phyloP scores from a whole-genome alignment of 2,329 filamentous ascomycete genomes.

The Coniochaeta ligniaria region DNA sequence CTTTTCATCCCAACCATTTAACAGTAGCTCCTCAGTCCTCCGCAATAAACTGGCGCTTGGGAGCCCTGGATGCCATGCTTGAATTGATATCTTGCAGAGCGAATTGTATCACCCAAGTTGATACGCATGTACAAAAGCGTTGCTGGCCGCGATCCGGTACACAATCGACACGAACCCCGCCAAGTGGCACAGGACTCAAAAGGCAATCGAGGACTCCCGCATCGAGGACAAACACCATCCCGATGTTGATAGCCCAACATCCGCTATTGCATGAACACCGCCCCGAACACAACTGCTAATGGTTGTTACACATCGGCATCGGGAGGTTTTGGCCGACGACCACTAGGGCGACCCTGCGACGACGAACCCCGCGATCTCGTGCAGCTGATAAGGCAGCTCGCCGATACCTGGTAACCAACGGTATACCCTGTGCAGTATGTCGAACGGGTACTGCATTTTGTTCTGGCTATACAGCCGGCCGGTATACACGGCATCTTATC shows the following conservation, averaged over 20 bases:
- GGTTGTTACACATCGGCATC: not conserved
- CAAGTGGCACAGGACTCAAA: not conserved
- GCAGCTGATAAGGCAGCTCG: not conserved
- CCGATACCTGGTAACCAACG: not conserved
- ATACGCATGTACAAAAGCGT: no score
- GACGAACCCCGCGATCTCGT: not conserved
- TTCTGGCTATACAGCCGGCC: not conserved
- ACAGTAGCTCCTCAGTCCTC: no score
- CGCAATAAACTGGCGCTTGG: no score
- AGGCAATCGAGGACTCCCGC: no score
- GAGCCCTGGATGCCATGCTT: no score
- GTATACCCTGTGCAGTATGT: not conserved
- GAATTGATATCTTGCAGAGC: not conserved
- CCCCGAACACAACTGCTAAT: not conserved
- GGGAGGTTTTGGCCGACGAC: not conserved
- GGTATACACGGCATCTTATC: not conserved
- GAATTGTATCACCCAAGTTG: not conserved
- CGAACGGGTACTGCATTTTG: not conserved
- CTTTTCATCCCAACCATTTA: no score
- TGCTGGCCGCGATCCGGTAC: not conserved
- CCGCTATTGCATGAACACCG: not conserved
- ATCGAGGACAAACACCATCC: no score
- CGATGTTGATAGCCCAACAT: not conserved
- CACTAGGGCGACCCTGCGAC: not conserved
- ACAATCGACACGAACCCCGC: not conserved